Conservation (phyloP, 108 stramenopile genomes). For the Cyclotella baltica region DNA sequence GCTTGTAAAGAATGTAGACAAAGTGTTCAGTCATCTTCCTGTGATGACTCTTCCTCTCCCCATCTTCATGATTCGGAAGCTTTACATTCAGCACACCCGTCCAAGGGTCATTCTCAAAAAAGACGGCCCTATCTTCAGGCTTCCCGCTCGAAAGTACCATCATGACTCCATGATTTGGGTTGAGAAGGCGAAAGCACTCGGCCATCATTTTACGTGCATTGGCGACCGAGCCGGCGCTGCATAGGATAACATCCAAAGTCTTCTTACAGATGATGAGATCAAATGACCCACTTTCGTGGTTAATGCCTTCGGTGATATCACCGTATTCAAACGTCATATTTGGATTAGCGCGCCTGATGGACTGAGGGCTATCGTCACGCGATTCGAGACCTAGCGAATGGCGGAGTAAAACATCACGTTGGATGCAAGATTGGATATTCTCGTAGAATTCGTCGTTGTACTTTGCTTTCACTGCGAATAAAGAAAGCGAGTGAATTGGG, state of each 20-base stretch:
- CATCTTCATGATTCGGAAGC: slow-evolving; percentile 27
- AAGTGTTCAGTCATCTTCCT: slow-evolving; percentile 42
- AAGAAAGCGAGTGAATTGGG: slow-evolving; percentile 5
- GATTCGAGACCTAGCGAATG: slow-evolving; percentile 37
- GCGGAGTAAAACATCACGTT: slow-evolving; percentile 24
- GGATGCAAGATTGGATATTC: slow-evolving; percentile 18
- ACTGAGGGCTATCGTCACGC: slow-evolving; percentile 35
- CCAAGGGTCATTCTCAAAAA: slow-evolving; percentile 71
- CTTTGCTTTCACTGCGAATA: slow-evolving; percentile 48
- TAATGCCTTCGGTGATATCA: slow-evolving; percentile 71
- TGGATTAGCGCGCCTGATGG: background rate
- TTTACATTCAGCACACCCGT: slow-evolving; percentile 49
- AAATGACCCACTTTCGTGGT: slow-evolving; percentile 72
- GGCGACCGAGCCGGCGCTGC: slow-evolving; percentile 56
- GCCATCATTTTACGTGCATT: slow-evolving; percentile 52
- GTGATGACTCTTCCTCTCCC: slow-evolving; percentile 36
- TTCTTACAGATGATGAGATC: slow-evolving; percentile 88
- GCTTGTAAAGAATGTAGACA: slow-evolving; percentile 56
- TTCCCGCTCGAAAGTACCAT: slow-evolving; percentile 73
- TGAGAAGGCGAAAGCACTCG: slow-evolving; percentile 71
- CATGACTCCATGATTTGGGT: slow-evolving; percentile 69
- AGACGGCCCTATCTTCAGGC: slow-evolving; percentile 77
- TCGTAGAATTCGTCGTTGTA: slow-evolving; percentile 53
- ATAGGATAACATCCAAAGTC: slow-evolving; percentile 80
- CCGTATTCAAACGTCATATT: slow-evolving; percentile 71